phyloP scores from a whole-genome alignment of 2,329 filamentous ascomycete species.

The Lomentospora prolificans region DNA sequence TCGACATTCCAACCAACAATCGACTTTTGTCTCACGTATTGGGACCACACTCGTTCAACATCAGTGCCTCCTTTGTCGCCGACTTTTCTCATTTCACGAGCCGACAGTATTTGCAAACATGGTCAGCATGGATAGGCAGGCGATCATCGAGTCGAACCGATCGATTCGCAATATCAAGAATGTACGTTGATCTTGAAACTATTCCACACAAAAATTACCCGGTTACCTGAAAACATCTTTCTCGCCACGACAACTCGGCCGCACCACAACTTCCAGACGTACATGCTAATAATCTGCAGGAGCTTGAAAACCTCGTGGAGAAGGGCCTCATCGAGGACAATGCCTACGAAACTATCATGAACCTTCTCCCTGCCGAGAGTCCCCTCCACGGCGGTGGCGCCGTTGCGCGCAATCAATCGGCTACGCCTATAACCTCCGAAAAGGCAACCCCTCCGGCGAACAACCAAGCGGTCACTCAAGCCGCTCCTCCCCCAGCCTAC shows the following conservation, averaged over 20 bases:
- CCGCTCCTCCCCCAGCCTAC: conserved; percentile 38
- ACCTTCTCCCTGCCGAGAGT: conserved; percentile 63
- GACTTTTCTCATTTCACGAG: too few relatives aligned
- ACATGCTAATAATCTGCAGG: conserved; percentile 38
- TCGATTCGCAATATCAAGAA: conserved; percentile 82
- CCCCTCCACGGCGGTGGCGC: conserved; percentile 41
- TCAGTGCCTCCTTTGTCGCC: too few relatives aligned
- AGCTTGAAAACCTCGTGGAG: conserved; percentile 83
- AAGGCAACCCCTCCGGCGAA: conserved; percentile 17
- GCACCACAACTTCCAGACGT: too few relatives aligned
- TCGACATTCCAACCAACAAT: not conserved
- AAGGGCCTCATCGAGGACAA: conserved; percentile 66
- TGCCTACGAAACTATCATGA: conserved; percentile 65
- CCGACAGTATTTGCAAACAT: not conserved
- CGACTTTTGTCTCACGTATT: not conserved
- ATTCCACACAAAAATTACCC: not conserved
- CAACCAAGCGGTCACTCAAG: conserved; percentile 20
- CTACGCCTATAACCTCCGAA: conserved; percentile 18
- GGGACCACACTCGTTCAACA: too few relatives aligned
- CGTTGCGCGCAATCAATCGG: conserved; percentile 16
- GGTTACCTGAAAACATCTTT: not conserved
- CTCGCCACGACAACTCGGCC: not conserved
- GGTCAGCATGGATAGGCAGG: conserved; percentile 37
- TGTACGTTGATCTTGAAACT: conserved; percentile 35
- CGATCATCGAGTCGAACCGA: conserved; percentile 64